phyloP scores from a whole-genome alignment of 2,329 filamentous ascomycete genomes.

The Penicillium sp. region DNA sequence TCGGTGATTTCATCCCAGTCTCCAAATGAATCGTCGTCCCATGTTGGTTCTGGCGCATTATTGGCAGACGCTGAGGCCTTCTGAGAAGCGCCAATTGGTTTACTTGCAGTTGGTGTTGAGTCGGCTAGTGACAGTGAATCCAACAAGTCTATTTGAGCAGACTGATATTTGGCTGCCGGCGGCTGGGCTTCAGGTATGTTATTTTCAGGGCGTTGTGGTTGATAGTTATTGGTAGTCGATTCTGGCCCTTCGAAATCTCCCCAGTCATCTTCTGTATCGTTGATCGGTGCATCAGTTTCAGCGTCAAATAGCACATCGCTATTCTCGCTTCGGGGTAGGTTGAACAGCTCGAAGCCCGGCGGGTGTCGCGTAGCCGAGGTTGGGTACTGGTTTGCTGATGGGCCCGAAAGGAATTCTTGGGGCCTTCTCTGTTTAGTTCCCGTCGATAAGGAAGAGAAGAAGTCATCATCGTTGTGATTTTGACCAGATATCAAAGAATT shows the following conservation, averaged over 20 bases:
- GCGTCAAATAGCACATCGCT: constrained; percentile 67
- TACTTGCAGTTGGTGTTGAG: constrained; percentile 8
- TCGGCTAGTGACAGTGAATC: constrained; percentile 33
- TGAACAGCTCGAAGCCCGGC: constrained; percentile 11
- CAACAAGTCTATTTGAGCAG: constrained; percentile 23
- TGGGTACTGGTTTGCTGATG: constrained; percentile 4
- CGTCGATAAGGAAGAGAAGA: constrained; percentile 3
- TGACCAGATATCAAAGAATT: constrained; percentile 25
- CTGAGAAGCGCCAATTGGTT: background rate
- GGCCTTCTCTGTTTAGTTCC: background rate
- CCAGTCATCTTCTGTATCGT: constrained; percentile 44
- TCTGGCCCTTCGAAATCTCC: constrained; percentile 47
- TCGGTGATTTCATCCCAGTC: constrained; percentile 26
- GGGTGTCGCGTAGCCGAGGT: constrained; percentile 4
- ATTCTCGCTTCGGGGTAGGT: constrained; percentile 25
- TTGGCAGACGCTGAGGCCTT: constrained; percentile 2
- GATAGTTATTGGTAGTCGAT: background rate
- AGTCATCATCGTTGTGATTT: constrained; percentile 24
- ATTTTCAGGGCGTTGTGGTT: background rate
- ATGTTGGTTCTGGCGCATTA: constrained; percentile 16
- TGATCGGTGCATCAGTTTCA: constrained; percentile 27
- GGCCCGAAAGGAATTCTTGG: background rate
- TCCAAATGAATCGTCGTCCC: constrained; percentile 19
- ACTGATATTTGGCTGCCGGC: background rate
- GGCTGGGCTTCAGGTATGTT: background rate